These are phyloP conservation scores for Mucor plumbeus DNA, from an alignment of 371 early-diverging fungal species.

Conservation along the genomic window DNA sequence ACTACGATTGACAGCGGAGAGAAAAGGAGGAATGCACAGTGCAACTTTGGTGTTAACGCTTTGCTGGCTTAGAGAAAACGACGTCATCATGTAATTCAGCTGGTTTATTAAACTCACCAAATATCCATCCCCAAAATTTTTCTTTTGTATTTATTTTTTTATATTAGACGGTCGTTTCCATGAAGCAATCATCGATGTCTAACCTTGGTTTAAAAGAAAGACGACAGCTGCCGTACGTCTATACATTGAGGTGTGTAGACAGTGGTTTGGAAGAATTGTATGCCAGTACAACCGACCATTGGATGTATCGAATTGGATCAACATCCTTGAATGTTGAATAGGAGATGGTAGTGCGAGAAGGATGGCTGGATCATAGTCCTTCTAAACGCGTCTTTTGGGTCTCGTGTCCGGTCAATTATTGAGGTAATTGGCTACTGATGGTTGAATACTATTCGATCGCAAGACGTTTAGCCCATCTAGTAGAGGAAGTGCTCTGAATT, in stretches of 20 bases:
- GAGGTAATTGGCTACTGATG: conserved; percentile 10
- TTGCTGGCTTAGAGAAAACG: neutral
- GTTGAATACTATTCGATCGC: neutral
- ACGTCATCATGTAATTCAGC: neutral
- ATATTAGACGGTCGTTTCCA: too few species aligned
- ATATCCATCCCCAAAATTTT: too few species aligned
- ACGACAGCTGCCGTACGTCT: neutral
- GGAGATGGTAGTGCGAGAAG: neutral
- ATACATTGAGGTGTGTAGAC: neutral
- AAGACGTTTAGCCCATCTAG: conserved; percentile 1
- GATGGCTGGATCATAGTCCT: conserved; percentile 1
- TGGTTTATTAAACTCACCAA: neutral
- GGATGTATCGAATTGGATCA: conserved; percentile 1
- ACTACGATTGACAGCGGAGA: neutral
- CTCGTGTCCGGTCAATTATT: conserved; percentile 2
- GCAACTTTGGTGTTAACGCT: neutral
- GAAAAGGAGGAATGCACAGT: neutral
- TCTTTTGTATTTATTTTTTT: too few species aligned
- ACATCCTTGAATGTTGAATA: neutral
- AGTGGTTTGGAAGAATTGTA: conserved; percentile 2
- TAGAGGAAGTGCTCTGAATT: conserved; percentile 61
- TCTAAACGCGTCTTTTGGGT: conserved; percentile 12
- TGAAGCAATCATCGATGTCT: neutral
- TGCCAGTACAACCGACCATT: conserved; percentile 11
- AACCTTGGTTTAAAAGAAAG: neutral